Base-by-base conservation (phyloP, 2,329 filamentous ascomycete genomes). In the Grosmannia clavigera region DNA sequence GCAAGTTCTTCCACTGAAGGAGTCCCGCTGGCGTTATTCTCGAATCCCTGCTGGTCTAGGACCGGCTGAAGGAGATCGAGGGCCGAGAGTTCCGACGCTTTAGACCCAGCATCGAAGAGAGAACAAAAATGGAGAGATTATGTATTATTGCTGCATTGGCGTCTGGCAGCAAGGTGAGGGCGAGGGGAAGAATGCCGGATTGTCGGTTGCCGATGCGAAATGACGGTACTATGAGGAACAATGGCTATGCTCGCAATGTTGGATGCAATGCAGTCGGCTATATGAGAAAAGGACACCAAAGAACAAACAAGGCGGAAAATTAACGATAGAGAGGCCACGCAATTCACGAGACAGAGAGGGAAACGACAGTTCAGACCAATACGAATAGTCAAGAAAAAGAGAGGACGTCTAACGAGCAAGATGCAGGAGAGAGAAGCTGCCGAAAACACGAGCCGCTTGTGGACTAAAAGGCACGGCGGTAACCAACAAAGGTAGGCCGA, bases 1-100 rank as follows among this genome's bases (percentile, higher is more conserved):
- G 52, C 59, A 61, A 64, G 63, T 52, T 38, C 35, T 53, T 64
- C 64, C 64, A 65, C 52, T 62, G 35, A 63, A 65, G 64, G 62
- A 63, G 62, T 63, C 64, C 59, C 62, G 64, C 62, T 57, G 5
- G 6, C 35, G 40, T 35, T 38, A n/a, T 14, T 31, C 16, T 35
- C 31, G 56, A 5, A 22, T 48, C 54, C 33, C 25, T 31, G n/a
- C 27, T 22, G 19, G 38, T 25, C 50, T 43, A 46, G 25, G 31
- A 27, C 25, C 19, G 16, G 27, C 55, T 7, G 40, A 40, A 31
- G 40, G 27, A 40, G 16, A 12, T 35, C 25, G n/a, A 40, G 43
- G 58, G 35, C 51, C 54, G 55, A 61, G 56, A 40, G 58, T 63
- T 55, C 60, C 63, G 56, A 61, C 60, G 58, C 22, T 56, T 52